Percentiles rank a stretch among this genome's conserved stretches.
Evolutionary conservation across 1,284 basidiomycete species (phyloP).

Genomic region (Amylostereum areolatum): DNA sequence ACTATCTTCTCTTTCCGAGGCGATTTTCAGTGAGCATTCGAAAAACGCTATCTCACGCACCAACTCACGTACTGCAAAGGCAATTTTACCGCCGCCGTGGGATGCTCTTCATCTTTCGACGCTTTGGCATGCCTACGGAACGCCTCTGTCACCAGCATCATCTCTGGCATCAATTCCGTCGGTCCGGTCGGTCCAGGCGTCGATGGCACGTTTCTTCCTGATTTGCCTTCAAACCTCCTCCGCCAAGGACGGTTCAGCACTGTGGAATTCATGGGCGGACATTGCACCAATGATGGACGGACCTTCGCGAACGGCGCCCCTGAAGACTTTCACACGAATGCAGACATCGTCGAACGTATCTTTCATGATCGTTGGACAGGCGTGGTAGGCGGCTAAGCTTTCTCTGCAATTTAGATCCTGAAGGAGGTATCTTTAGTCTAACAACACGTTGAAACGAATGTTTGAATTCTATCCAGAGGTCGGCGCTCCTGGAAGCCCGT

Average conservation of each 20-base stretch:
- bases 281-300: slow-evolving; percentile 37
- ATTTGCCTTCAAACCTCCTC: slow-evolving; percentile 36
- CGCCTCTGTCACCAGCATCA: slow-evolving; percentile 32
- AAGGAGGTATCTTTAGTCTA: slow-evolving; percentile 26
- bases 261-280: slow-evolving; percentile 37
- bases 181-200: slow-evolving; percentile 31
- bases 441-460: slow-evolving; percentile 29
- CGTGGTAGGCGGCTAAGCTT: slow-evolving; percentile 22
- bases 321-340: slow-evolving; percentile 31
- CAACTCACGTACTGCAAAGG: slow-evolving; percentile 17
- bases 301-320: slow-evolving; percentile 36
- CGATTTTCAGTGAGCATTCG: slow-evolving; percentile 25
- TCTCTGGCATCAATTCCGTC: slow-evolving; percentile 32
- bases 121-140: slow-evolving; percentile 33
- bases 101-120: slow-evolving; percentile 25
- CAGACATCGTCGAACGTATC: slow-evolving; percentile 30
- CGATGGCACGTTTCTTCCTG: slow-evolving; percentile 33
- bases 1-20: slow-evolving; percentile 20
- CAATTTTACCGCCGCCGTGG: slow-evolving; percentile 25
- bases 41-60: neutral
- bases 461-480: slow-evolving; percentile 34
- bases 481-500: slow-evolving; percentile 27
- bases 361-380: slow-evolving; percentile 31
- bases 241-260: slow-evolving; percentile 28
- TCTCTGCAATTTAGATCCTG: neutral